phyloP scores from a whole-genome alignment of 306 rosid genomes.

The Cucurbita pepo region DNA sequence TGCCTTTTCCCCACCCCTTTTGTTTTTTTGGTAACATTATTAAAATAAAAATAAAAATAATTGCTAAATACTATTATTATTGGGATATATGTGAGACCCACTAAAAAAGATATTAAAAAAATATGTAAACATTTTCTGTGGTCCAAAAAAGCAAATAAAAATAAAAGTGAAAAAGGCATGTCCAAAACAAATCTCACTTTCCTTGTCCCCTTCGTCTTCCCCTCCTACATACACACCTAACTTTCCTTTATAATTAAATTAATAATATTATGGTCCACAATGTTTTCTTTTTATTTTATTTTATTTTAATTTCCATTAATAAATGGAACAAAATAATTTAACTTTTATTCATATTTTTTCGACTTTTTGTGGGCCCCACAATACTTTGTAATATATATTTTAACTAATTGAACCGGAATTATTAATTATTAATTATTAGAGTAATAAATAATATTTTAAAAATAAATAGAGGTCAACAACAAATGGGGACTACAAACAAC shows the following conservation, averaged over 20 bases:
- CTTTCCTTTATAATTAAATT: background rate
- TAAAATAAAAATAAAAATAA: too few relatives aligned
- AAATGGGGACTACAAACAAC: background rate
- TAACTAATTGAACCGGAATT: too few relatives aligned
- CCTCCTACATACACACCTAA: background rate
- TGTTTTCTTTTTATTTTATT: background rate
- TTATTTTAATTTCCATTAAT: background rate
- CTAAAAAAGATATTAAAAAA: background rate
- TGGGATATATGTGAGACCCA: conserved; percentile 3
- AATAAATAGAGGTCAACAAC: background rate
- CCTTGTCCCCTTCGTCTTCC: conserved; percentile 5
- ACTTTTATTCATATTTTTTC: too few relatives aligned
- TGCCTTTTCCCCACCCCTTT: background rate
- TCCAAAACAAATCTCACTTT: conserved; percentile 6
- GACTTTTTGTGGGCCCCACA: too few relatives aligned
- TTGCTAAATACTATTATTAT: too few relatives aligned
- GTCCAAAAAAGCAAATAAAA: conserved; percentile 3
- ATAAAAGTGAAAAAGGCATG: background rate
- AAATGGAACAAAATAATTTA: background rate
- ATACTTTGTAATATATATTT: too few relatives aligned
- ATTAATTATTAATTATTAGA: too few relatives aligned
- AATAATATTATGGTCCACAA: conserved; percentile 1
- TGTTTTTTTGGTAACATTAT: background rate
- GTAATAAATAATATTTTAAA: too few relatives aligned
- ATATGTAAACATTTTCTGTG: background rate